Conservation (phyloP, 441 rosid species). For the Theobroma grandiflorum region DNA sequence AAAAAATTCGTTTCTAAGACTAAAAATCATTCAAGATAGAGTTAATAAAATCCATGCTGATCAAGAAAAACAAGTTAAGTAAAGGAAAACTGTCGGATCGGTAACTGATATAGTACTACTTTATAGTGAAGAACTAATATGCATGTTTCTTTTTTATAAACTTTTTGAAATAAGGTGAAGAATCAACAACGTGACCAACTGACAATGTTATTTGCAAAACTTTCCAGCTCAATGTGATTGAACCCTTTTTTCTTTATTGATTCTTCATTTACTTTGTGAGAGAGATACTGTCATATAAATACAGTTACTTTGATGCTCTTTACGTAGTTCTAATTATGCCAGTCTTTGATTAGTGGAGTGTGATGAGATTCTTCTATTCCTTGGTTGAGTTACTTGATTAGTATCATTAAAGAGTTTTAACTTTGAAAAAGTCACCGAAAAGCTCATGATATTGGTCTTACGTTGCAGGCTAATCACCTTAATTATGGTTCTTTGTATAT, state of each 20-base stretch:
- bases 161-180: neutral
- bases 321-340: neutral
- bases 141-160: neutral
- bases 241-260: neutral
- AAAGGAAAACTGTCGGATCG: no score
- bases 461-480: neutral
- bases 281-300: neutral
- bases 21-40: neutral
- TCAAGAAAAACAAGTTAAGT: no score
- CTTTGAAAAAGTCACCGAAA: neutral
- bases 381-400: neutral
- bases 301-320: neutral
- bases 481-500: neutral
- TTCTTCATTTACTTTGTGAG: neutral
- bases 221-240: slow-evolving; percentile 18
- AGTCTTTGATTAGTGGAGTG: neutral
- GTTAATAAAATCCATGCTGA: no score
- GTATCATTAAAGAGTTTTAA: neutral
- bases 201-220: slow-evolving; percentile 5
- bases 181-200: slow-evolving; percentile 11
- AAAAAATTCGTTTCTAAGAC: neutral
- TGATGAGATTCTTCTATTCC: neutral
- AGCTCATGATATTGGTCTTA: neutral
- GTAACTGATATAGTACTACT: no score
- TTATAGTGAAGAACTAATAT: no score